phyloP scores from a whole-genome alignment of 495 filamentous ascomycete genomes.

The Hypomontagnella submonticulosa region DNA sequence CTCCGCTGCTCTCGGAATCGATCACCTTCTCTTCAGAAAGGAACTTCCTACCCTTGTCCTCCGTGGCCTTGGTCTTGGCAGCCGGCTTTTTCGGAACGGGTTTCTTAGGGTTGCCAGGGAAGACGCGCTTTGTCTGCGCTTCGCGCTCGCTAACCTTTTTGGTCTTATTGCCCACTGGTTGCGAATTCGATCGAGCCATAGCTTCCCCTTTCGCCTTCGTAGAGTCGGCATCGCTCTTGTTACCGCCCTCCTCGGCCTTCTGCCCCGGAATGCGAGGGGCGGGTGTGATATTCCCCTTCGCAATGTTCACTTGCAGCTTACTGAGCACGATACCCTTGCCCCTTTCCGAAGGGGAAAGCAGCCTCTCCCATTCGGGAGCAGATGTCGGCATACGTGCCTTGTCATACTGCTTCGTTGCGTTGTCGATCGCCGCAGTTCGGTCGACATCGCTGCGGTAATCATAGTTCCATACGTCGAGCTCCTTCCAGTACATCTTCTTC shows the following conservation, averaged over 20 bases:
- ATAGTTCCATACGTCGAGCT: slow-evolving; percentile 85
- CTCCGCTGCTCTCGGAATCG: slow-evolving; percentile 79
- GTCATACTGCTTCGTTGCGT: slow-evolving; percentile 84
- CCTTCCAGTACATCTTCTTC: slow-evolving; percentile 78
- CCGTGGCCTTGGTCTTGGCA: slow-evolving; percentile 50
- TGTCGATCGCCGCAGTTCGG: slow-evolving; percentile 82
- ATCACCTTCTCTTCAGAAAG: slow-evolving; percentile 79
- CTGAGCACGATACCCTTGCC: slow-evolving; percentile 85
- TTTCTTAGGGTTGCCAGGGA: slow-evolving; percentile 57
- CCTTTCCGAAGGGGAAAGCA: slow-evolving; percentile 78
- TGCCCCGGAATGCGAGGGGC: slow-evolving; percentile 69
- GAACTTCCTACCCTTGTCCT: slow-evolving; percentile 46
- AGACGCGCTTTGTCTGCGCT: slow-evolving; percentile 68
- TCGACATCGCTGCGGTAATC: slow-evolving; percentile 73
- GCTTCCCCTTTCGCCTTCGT: slow-evolving; percentile 63
- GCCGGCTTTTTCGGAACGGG: slow-evolving; percentile 59
- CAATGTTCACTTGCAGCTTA: slow-evolving; percentile 71
- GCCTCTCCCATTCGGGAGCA: slow-evolving; percentile 82
- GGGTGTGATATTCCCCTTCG: slow-evolving; percentile 66
- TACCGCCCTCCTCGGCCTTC: slow-evolving; percentile 62
- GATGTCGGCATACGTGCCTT: slow-evolving; percentile 75
- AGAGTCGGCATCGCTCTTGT: slow-evolving; percentile 66
- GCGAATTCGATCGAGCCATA: slow-evolving; percentile 65
- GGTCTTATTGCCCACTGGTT: slow-evolving; percentile 60
- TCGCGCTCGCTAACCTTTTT: slow-evolving; percentile 72